Percentiles rank a stretch among this genome's conserved stretches.
phyloP scores from a whole-genome alignment of 2,329 filamentous ascomycete species.

The Fusarium protoensiforme region DNA sequence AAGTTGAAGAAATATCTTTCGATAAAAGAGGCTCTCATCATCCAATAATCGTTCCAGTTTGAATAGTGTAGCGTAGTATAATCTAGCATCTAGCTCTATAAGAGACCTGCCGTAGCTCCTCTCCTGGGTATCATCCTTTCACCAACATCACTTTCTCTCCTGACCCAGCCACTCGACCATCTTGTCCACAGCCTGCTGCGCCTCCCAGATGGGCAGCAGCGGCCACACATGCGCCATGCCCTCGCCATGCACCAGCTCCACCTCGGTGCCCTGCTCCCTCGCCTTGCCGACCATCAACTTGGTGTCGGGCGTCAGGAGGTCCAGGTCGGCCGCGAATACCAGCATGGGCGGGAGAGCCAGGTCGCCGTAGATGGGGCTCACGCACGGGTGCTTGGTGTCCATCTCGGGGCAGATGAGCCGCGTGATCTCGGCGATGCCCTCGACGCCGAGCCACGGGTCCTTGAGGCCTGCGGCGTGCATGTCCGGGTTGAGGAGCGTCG shows the following conservation, averaged over 20 bases:
- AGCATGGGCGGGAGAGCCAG: conserved; percentile 46
- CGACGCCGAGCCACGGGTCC: conserved; percentile 45
- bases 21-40: background rate
- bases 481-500: conserved; percentile 44
- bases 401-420: conserved; percentile 43
- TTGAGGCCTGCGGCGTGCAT: conserved; percentile 31
- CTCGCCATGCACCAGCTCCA: conserved; percentile 44
- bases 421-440: conserved; percentile 41
- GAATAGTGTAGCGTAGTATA: background rate
- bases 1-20: background rate
- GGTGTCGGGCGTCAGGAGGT: conserved; percentile 44
- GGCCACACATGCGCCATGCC: conserved; percentile 50
- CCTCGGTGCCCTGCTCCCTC: conserved; percentile 38
- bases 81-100: background rate
- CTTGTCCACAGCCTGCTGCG: conserved; percentile 37
- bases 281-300: conserved; percentile 43
- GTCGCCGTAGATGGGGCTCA: conserved; percentile 47
- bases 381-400: conserved; percentile 38
- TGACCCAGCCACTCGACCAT: conserved; percentile 43
- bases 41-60: background rate
- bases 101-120: background rate
- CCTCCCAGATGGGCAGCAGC: conserved; percentile 44
- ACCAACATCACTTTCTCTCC: background rate
- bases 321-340: conserved; percentile 43
- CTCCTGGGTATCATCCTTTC: conserved; percentile 20